Evolutionary conservation across 2,329 filamentous ascomycete species (phyloP), one percentile per base, ranked within the genome.

Genomic region (Cadophora sp.): DNA sequence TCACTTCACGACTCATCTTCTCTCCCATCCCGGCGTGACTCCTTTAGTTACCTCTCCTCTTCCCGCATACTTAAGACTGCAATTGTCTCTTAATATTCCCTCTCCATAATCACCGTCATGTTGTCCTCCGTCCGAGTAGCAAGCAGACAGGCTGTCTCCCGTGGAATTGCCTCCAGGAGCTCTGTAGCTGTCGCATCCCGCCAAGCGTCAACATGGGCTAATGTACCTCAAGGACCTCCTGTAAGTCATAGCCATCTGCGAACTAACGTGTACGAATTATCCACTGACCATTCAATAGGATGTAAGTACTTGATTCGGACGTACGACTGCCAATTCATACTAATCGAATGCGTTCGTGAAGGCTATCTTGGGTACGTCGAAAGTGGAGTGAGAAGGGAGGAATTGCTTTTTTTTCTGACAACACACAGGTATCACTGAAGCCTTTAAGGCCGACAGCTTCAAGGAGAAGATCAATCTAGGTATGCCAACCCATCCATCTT

Each of bases 401-500:
- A 48, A 69, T 69, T 75, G 29, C 61, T 67, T 70, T 73, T 37
- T 37, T 65, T 73, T 60, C 79, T 76, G 78, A 78, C 70, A 66
- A 24, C 37, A 61, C 64, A 63, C 73, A 91, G 91, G 92, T 81
- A 94, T 99, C 83, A 98, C 96, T 72, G 96, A 99, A 85, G 96
- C 96, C 70, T 99, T 96, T 92, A 99, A 98, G 88, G 94, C 94
- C 82, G 96, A 99, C 81, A 87, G 86, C 78, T 95, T 97, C 82
- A 85, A 89, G 72, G 89, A 97, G 85, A 99, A 98, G 90, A 98
- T 99, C 87, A 98, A 98, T 86, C 86, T 99, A 71, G 96, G 92
- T 92, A 84, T 78, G 86, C 73, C 14, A 22, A n/a, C 29, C 55
- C 16, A n/a, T 40, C 64, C 27, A 43, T 0, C 55, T 46, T 34